A percentile compares a stretch with the other conserved stretches of the same genome.
These are phyloP conservation scores for Termitomyces sp. DNA, from an alignment of 768 basidiomycete genomes.

Conservation along the genomic window DNA sequence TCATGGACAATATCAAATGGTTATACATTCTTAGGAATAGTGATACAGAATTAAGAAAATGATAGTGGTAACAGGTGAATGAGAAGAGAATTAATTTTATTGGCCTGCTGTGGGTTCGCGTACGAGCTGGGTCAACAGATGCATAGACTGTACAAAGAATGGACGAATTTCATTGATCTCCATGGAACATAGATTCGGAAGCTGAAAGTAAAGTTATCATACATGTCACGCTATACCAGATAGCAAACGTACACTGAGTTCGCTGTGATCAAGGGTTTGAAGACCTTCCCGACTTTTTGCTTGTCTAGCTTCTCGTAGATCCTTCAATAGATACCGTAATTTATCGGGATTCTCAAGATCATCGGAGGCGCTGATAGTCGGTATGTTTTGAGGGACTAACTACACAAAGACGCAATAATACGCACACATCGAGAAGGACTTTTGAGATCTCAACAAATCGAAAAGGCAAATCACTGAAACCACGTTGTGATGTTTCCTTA, in stretches of 20 bases:
- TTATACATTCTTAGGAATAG: background rate
- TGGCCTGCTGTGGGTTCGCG: conserved; percentile 22
- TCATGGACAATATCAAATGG: background rate
- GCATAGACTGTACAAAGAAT: conserved; percentile 83
- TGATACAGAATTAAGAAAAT: background rate
- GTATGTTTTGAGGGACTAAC: background rate
- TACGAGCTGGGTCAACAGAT: conserved; percentile 59
- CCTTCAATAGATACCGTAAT: conserved; percentile 82
- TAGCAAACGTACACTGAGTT: conserved; percentile 60
- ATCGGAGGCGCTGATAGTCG: conserved; percentile 70
- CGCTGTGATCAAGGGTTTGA: conserved; percentile 73
- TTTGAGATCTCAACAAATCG: conserved; percentile 90
- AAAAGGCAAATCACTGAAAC: conserved; percentile 81
- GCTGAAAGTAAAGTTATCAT: conserved; percentile 35
- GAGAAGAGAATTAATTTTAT: background rate
- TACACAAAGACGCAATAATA: conserved; percentile 6
- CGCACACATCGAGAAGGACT: conserved; percentile 90
- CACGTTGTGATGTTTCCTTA: conserved; percentile 68
- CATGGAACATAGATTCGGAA: conserved; percentile 84
- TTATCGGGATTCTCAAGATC: conserved; percentile 85
- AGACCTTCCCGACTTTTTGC: conserved; percentile 91
- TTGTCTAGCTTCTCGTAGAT: conserved; percentile 93
- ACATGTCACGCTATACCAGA: background rate
- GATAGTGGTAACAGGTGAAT: background rate
- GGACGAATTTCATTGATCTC: conserved; percentile 94